Evolutionary conservation across 1,139 yeast genomes (phyloP).

Genomic region (Eremothecium coryli): DNA sequence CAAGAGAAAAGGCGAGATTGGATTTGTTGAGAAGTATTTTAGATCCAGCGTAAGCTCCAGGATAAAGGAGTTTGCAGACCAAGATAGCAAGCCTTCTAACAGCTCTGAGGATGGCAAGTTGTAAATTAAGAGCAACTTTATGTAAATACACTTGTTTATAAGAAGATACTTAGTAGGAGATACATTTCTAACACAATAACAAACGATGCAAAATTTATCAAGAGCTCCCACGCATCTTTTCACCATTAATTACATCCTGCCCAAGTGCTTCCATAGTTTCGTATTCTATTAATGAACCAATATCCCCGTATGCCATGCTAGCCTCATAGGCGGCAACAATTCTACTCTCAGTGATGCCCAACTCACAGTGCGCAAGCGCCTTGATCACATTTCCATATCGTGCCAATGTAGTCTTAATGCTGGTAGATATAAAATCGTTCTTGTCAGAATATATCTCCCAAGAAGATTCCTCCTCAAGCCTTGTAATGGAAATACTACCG

Average conservation of each 20-base stretch:
- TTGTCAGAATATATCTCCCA: slow-evolving; percentile 92
- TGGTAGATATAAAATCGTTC: slow-evolving; percentile 60
- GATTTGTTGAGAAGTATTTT: slow-evolving; percentile 40
- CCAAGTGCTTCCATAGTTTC: slow-evolving; percentile 71
- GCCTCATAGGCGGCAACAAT: slow-evolving; percentile 81
- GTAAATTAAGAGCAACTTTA: background rate
- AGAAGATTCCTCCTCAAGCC: slow-evolving; percentile 87
- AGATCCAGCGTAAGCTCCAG: slow-evolving; percentile 20
- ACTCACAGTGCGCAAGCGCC: slow-evolving; percentile 71
- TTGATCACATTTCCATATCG: slow-evolving; percentile 77
- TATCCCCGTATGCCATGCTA: slow-evolving; percentile 64
- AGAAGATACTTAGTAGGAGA: slow-evolving; percentile 1
- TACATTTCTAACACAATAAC: too few species aligned
- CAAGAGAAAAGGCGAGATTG: slow-evolving; percentile 38
- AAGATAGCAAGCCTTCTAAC: slow-evolving; percentile 3
- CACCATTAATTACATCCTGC: slow-evolving; percentile 60
- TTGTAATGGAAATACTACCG: slow-evolving; percentile 63
- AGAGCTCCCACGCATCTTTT: slow-evolving; percentile 60
- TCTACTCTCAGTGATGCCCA: slow-evolving; percentile 79
- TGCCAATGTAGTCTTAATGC: slow-evolving; percentile 64
- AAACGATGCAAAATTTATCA: too few species aligned
- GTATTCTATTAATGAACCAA: slow-evolving; percentile 65
- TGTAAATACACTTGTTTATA: slow-evolving; percentile 4
- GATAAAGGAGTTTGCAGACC: slow-evolving; percentile 13
- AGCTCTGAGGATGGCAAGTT: background rate